These are phyloP conservation scores for Claviceps maximensis DNA, from an alignment of 2,329 filamentous ascomycete genomes.

Conservation along the genomic window DNA sequence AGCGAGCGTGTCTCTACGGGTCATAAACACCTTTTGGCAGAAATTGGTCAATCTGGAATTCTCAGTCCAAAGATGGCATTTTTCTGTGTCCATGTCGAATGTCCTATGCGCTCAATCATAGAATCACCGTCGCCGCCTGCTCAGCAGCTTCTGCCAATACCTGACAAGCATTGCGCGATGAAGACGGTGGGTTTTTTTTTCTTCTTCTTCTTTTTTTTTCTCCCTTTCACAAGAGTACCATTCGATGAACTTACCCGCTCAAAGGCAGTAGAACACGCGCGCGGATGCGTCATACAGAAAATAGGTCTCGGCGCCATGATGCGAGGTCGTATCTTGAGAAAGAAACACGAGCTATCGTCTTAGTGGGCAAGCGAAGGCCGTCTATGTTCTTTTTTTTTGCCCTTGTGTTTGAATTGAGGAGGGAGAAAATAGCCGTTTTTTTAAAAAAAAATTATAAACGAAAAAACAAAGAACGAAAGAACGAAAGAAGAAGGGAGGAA, in stretches of 20 bases:
- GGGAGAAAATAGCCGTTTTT: too few species aligned
- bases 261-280: slow-evolving; percentile 93
- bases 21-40: slow-evolving; percentile 76
- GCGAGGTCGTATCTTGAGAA: neutral
- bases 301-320: slow-evolving; percentile 35
- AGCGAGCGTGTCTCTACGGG: slow-evolving; percentile 63
- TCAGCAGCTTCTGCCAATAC: too few species aligned
- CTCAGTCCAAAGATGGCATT: neutral
- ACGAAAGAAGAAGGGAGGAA: neutral
- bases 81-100: too few species aligned
- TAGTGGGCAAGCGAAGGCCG: neutral
- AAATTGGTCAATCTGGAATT: neutral
- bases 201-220: neutral
- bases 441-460: too few species aligned
- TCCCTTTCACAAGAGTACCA: neutral
- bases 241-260: slow-evolving; percentile 61
- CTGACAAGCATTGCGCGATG: too few species aligned
- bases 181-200: neutral
- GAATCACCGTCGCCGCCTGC: too few species aligned
- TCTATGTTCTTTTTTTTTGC: neutral
- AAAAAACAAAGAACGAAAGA: neutral
- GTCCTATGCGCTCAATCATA: too few species aligned
- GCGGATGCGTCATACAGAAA: slow-evolving; percentile 86
- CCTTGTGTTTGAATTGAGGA: too few species aligned
- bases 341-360: neutral